Evolutionary conservation across 169 alveolate genomes (phyloP), one percentile per base, ranked within the genome.

Genomic region (Cystoisospora suis): DNA sequence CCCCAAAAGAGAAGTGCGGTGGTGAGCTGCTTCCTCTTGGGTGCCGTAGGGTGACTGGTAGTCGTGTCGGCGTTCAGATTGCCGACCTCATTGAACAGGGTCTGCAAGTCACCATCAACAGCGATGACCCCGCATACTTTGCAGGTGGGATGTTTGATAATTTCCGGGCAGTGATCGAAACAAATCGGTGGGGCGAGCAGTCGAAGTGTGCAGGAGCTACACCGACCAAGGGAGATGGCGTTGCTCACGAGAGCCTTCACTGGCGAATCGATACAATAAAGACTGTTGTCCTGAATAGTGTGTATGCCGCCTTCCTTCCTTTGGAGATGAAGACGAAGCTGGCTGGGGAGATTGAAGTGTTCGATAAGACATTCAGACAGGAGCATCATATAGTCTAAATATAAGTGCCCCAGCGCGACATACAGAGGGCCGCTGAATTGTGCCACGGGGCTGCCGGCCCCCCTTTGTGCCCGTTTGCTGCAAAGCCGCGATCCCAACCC

Each of bases 51-150:
- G 40, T 3, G 56, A 72, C 83, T 3, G 83, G 83, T 34, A 72
- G 83, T 34, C 83, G 83, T 9, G 5, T 72, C 47, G 72, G 77
- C 40, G 34, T 38, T n/a, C 90, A 79, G 56, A 23, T 88, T 29
- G 65, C 49, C 34, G 49, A 70, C n/a, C 81, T 93, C 40, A 75
- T 93, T 0, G 75, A 93, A 15, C 42, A 34, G 20, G 93, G 93
- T 36, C 85, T 91, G n/a, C 40, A 61, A 34, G 75, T 91, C 49
- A 69, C 91, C 42, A 59, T 93, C 69, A 90, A 93, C 88, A 61
- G 90, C 85, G 95, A 93, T 45, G 95, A 93, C 72, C 95, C 95
- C 42, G 93, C 93, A 23, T 93, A 49, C 91, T 91, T 93, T 49
- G 86, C 87, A 15, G 94, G 86, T 5, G 87, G 75, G 77, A 29